Evolutionary conservation across 106 monocot species (phyloP).

Genomic region (Platanthera zijinensis): DNA sequence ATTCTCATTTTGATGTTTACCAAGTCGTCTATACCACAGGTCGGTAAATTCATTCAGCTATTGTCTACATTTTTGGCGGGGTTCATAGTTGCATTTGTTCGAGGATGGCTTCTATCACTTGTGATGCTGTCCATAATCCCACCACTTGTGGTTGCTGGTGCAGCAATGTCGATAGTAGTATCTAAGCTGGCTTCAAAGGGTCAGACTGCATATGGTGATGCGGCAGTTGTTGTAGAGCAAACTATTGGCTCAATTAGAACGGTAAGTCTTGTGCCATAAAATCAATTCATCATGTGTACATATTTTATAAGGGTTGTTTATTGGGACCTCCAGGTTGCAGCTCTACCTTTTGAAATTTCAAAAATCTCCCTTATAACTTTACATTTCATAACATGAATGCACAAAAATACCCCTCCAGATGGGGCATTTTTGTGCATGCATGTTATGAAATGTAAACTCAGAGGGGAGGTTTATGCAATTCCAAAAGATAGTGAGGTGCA

Average conservation of each 20-base stretch:
- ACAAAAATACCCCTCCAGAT: no score
- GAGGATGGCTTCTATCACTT: slow-evolving; percentile 80
- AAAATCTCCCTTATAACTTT: no score
- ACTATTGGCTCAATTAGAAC: slow-evolving; percentile 76
- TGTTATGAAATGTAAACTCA: no score
- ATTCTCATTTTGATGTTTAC: not conserved
- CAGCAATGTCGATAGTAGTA: slow-evolving; percentile 34
- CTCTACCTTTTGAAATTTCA: no score
- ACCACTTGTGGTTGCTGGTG: slow-evolving; percentile 43
- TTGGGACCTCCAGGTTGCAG: no score
- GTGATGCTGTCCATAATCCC: slow-evolving; percentile 69
- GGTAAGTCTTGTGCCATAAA: slow-evolving; percentile 19
- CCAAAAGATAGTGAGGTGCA: no score
- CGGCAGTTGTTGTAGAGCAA: slow-evolving; percentile 56
- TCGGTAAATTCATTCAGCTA: slow-evolving; percentile 66
- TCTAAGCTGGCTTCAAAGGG: slow-evolving; percentile 46
- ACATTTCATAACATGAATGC: no score
- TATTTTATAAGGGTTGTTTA: not conserved
- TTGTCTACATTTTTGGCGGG: slow-evolving; percentile 66
- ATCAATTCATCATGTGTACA: not conserved
- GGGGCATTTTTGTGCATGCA: no score
- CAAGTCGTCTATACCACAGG: slow-evolving; percentile 19
- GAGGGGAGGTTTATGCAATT: no score
- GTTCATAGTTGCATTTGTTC: slow-evolving; percentile 55
- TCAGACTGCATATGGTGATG: slow-evolving; percentile 57